phyloP scores from a whole-genome alignment of 176 grass and related monocot species.

The Tillandsia fasciculata region DNA sequence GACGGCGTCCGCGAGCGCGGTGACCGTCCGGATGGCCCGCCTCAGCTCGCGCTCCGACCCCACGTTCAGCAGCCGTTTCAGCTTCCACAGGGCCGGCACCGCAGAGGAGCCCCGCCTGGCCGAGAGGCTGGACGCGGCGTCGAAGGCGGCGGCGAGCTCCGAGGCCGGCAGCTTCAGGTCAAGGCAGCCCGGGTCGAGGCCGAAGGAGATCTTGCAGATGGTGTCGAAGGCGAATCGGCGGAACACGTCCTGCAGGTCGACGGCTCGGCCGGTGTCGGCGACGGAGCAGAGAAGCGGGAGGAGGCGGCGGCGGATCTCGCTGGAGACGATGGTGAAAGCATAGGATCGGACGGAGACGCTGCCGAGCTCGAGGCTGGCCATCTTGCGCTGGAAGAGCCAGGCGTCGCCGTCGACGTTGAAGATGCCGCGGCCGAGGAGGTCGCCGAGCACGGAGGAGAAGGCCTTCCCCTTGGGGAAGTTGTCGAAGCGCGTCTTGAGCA shows the following conservation, averaged over 20 bases:
- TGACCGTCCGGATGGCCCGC: constrained; percentile 32
- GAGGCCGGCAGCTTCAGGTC: constrained; percentile 35
- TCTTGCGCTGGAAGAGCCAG: constrained; percentile 84
- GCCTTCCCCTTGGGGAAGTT: constrained; percentile 77
- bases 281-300: constrained; percentile 35
- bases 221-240: constrained; percentile 65
- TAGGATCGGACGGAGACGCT: constrained; percentile 57
- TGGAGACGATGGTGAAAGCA: constrained; percentile 39
- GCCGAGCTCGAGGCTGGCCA: constrained; percentile 81
- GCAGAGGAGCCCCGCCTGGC: constrained; percentile 29
- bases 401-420: constrained; percentile 71
- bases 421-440: constrained; percentile 75
- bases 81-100: constrained; percentile 46
- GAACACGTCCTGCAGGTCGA: constrained; percentile 84
- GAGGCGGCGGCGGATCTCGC: constrained; percentile 32
- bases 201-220: constrained; percentile 80
- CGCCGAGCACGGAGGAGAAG: constrained; percentile 56
- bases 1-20: constrained; percentile 40
- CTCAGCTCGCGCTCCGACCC: constrained; percentile 60
- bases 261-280: constrained; percentile 7
- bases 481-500: constrained; percentile 66
- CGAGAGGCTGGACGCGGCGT: constrained; percentile 39
- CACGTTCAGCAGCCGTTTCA: constrained; percentile 49
- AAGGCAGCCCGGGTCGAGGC: constrained; percentile 54
- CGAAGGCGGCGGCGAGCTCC: constrained; percentile 50